Conservation (phyloP, 2,329 filamentous ascomycete species). For the Diaporthe ampelina region DNA sequence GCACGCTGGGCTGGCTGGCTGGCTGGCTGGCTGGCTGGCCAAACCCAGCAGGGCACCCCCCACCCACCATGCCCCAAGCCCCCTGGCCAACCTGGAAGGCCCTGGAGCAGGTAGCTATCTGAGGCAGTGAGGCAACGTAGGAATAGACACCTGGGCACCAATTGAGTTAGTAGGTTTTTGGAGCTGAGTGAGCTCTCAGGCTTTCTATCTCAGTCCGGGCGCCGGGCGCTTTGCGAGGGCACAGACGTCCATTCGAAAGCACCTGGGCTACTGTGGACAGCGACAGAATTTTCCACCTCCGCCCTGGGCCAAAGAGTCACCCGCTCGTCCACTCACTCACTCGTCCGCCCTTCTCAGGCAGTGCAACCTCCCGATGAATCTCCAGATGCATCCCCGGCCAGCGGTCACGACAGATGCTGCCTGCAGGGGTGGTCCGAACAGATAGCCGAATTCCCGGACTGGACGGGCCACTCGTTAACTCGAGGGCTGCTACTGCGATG, state of each 20-base stretch:
- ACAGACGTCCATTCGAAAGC: conserved; percentile 15
- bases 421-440: background rate
- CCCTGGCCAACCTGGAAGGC: conserved; percentile 5
- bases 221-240: conserved; percentile 11
- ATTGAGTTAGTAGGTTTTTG: conserved; percentile 7
- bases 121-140: background rate
- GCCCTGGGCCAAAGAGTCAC: background rate
- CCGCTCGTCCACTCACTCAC: background rate
- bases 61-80: background rate
- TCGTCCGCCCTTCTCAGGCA: background rate
- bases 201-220: conserved; percentile 2
- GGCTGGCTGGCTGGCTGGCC: background rate
- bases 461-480: background rate
- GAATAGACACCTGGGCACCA: background rate
- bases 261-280: conserved; percentile 18
- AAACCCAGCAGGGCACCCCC: background rate
- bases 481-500: background rate
- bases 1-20: background rate
- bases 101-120: background rate
- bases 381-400: conserved; percentile 1
- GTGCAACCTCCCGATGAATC: background rate
- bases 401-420: conserved; percentile 16
- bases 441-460: conserved; percentile 16
- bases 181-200: conserved; percentile 8
- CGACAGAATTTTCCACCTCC: conserved; percentile 21